Percentiles rank a stretch among this genome's conserved stretches.
These are phyloP conservation scores for Phialophora expanda DNA, from an alignment of 2,329 filamentous ascomycete species.

Conservation along the genomic window DNA sequence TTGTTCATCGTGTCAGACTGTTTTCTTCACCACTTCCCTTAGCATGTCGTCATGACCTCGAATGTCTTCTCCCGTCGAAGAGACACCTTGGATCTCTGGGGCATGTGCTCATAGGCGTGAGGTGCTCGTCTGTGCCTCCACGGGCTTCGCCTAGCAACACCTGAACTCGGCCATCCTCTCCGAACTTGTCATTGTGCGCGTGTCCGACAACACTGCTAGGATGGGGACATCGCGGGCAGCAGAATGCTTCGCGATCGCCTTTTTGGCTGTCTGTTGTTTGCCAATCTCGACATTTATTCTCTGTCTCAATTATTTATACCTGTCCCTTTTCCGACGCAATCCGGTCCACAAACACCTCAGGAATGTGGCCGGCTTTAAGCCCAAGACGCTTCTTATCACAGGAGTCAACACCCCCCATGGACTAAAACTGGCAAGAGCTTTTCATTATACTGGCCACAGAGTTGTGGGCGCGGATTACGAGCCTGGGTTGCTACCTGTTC, in stretches of 20 bases:
- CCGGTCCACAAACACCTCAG: slow-evolving; percentile 40
- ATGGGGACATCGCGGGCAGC: slow-evolving; percentile 9
- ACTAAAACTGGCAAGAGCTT: slow-evolving; percentile 67
- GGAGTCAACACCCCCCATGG: slow-evolving; percentile 75
- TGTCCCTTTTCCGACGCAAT: slow-evolving; percentile 40
- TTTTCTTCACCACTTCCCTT: background rate
- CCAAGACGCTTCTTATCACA: slow-evolving; percentile 69
- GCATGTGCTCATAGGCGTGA: background rate
- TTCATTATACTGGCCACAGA: slow-evolving; percentile 68
- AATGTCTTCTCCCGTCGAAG: background rate
- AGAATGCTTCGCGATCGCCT: slow-evolving; percentile 57
- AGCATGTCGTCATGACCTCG: background rate
- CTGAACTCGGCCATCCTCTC: background rate
- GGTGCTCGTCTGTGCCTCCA: too few species aligned
- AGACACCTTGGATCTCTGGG: background rate
- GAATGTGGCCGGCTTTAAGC: slow-evolving; percentile 47
- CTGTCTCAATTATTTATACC: slow-evolving; percentile 45
- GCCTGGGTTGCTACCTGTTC: slow-evolving; percentile 52
- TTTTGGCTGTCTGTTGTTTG: slow-evolving; percentile 48
- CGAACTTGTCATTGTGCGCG: background rate
- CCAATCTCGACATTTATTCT: slow-evolving; percentile 57
- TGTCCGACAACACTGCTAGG: background rate
- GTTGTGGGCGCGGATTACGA: slow-evolving; percentile 74
- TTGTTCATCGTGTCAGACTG: background rate
- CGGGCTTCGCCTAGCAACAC: too few species aligned